Percentiles rank a stretch among this genome's conserved stretches.
These are phyloP conservation scores for Daldinia grandis DNA, from an alignment of 495 filamentous ascomycete species.

Conservation along the genomic window DNA sequence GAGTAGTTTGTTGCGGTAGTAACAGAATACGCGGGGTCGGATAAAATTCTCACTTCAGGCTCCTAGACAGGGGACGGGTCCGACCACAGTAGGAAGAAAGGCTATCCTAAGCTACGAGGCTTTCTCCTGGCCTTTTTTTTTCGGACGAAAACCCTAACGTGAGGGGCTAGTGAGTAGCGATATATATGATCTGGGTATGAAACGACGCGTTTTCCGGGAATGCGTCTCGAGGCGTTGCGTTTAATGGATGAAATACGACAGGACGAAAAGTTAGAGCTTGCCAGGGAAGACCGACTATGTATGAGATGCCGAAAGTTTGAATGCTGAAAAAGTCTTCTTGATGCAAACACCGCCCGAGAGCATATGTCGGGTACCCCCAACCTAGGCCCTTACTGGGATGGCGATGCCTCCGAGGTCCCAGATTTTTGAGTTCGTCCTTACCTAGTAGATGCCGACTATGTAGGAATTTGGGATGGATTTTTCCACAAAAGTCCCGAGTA, in stretches of 20 bases:
- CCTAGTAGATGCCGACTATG: conserved; percentile 28
- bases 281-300: conserved; percentile 20
- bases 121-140: conserved; percentile 7
- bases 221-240: conserved; percentile 28
- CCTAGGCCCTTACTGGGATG: conserved; percentile 36
- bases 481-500: conserved; percentile 44
- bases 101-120: conserved; percentile 27
- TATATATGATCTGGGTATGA: conserved; percentile 37
- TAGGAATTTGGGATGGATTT: conserved; percentile 33
- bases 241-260: conserved; percentile 15
- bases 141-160: conserved; percentile 34
- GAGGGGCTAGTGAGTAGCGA: conserved; percentile 25
- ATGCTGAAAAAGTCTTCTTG: conserved; percentile 34
- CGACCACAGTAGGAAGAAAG: conserved; percentile 20
- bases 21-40: conserved; percentile 22
- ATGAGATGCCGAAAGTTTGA: conserved; percentile 32
- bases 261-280: conserved; percentile 9
- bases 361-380: conserved; percentile 34
- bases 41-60: conserved; percentile 20
- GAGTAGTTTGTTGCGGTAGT: conserved; percentile 11
- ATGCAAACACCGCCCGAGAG: conserved; percentile 39
- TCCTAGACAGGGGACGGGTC: conserved; percentile 17
- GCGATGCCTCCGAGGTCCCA: conserved; percentile 40
- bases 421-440: conserved; percentile 41
- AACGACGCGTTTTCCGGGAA: conserved; percentile 28